Evolutionary conservation across 2,329 filamentous ascomycete species (phyloP).

Genomic region (Talaromyces sp.): DNA sequence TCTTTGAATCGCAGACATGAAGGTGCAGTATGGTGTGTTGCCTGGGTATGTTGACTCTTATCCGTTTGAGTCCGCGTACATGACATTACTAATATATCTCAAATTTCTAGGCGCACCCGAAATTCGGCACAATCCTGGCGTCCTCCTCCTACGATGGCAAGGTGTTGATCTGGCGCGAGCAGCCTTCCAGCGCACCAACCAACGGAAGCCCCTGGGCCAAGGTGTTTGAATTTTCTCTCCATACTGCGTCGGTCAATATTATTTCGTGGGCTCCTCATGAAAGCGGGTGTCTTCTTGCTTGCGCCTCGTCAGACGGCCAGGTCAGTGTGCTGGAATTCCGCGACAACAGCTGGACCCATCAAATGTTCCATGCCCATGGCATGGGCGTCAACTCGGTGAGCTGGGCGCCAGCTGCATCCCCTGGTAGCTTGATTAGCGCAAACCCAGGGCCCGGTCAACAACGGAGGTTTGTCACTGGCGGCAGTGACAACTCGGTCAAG

Average conservation of each 20-base stretch:
- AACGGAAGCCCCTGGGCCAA: conserved; percentile 62
- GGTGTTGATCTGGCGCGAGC: conserved; percentile 97
- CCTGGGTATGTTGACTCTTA: conserved; percentile 58
- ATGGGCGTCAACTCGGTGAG: conserved; percentile 93
- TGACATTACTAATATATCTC: not conserved
- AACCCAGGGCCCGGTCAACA: conserved; percentile 58
- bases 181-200: conserved; percentile 41
- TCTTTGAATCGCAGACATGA: conserved; percentile 63
- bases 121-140: conserved; percentile 96
- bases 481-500: conserved; percentile 88
- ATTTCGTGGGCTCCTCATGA: conserved; percentile 98
- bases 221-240: conserved; percentile 87
- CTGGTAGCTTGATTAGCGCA: conserved; percentile 78
- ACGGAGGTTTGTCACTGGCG: conserved; percentile 87
- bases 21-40: conserved; percentile 94
- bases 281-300: conserved; percentile 87
- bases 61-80: not conserved
- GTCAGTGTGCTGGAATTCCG: conserved; percentile 95
- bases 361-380: conserved; percentile 85
- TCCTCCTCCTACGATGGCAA: conserved; percentile 96
- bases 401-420: conserved; percentile 82
- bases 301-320: conserved; percentile 87
- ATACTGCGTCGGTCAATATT: conserved; percentile 95
- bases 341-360: conserved; percentile 87
- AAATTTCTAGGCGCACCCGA: conserved; percentile 69